Percentiles rank a stretch among this genome's conserved stretches.
Evolutionary conservation across 139 green algal species (phyloP).

Genomic region (Chlamydomonas sp.): DNA sequence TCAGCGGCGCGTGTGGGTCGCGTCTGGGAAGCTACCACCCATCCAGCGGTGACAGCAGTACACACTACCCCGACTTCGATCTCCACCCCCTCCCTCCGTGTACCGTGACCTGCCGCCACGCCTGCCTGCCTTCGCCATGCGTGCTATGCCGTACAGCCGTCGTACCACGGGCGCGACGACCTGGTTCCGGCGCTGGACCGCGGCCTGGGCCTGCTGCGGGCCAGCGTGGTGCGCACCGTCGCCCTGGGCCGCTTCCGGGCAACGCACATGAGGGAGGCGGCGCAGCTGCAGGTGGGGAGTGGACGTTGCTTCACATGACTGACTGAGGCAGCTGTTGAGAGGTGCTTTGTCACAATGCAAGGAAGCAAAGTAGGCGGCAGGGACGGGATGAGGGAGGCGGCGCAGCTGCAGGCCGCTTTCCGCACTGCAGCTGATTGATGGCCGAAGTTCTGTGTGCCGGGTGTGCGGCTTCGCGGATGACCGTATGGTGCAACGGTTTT

Average conservation of each 20-base stretch:
- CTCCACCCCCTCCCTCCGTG: not conserved
- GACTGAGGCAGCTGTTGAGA: no score
- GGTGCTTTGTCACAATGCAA: no score
- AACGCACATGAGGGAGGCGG: conserved; percentile 2
- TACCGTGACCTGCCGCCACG: no score
- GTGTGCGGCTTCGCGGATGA: not conserved
- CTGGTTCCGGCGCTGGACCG: conserved; percentile 3
- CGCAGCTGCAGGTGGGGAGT: not conserved
- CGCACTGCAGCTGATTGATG: no score
- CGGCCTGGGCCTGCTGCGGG: conserved; percentile 16
- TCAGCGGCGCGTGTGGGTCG: no score
- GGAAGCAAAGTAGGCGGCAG: not conserved
- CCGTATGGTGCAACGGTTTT: not conserved
- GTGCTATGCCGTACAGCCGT: not conserved
- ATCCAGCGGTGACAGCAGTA: no score
- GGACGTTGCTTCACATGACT: not conserved
- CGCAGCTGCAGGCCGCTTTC: no score
- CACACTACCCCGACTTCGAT: no score
- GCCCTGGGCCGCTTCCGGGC: not conserved
- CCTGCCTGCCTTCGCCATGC: no score
- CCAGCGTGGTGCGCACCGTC: no score
- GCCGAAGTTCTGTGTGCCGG: no score
- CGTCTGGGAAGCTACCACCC: no score
- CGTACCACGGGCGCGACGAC: conserved; percentile 14
- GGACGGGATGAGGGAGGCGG: not conserved